Conservation (phyloP, 257 asterid species). For the Hygrophila difformis region DNA sequence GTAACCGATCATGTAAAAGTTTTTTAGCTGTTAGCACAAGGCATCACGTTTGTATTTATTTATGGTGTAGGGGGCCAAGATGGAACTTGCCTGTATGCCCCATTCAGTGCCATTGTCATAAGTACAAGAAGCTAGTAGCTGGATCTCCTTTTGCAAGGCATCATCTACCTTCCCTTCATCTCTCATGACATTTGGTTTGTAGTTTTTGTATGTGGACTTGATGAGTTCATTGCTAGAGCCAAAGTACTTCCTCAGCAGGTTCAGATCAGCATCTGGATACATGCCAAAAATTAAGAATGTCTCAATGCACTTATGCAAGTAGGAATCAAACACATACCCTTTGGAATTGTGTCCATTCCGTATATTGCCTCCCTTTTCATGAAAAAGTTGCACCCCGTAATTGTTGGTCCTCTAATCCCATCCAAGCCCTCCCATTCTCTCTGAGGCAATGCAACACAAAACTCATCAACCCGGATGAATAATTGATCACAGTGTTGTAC, state of each 20-base stretch:
- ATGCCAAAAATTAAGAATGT: not conserved
- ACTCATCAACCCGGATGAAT: too few relatives aligned
- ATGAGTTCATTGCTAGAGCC: conserved; percentile 53
- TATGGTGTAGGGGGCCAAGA: too few relatives aligned
- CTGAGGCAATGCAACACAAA: conserved; percentile 17
- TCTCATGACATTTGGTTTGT: conserved; percentile 13
- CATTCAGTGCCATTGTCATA: conserved; percentile 43
- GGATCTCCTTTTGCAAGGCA: conserved; percentile 21
- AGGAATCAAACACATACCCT: conserved; percentile 12
- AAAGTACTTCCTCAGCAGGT: conserved; percentile 27
- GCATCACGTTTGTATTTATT: too few relatives aligned
- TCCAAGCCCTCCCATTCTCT: conserved; percentile 38
- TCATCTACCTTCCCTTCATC: conserved; percentile 13
- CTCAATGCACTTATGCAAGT: not conserved
- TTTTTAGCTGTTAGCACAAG: too few relatives aligned
- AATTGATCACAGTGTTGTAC: too few relatives aligned
- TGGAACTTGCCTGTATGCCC: conserved; percentile 57
- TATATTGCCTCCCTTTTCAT: conserved; percentile 44
- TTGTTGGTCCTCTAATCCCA: conserved; percentile 43
- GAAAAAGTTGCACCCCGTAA: conserved; percentile 47
- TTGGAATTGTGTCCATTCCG: conserved; percentile 18
- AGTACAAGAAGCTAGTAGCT: conserved; percentile 37
- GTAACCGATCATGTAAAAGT: too few relatives aligned
- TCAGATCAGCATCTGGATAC: conserved; percentile 28
- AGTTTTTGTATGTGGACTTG: conserved; percentile 20